Percentiles rank a stretch among this genome's conserved stretches.
phyloP scores from a whole-genome alignment of 805 yeast species.

The Lachancea sp. region DNA sequence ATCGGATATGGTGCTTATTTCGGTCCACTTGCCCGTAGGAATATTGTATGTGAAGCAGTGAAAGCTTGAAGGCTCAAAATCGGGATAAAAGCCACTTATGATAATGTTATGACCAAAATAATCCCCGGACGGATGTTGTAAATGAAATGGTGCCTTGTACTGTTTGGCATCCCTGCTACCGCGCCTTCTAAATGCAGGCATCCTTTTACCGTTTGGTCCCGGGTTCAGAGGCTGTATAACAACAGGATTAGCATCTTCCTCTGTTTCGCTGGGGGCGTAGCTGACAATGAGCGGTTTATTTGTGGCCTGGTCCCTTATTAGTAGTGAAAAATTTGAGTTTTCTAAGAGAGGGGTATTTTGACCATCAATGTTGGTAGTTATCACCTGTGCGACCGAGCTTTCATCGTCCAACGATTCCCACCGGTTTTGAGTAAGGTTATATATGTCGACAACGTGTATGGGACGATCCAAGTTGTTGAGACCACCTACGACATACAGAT shows the following conservation, averaged over 20 bases:
- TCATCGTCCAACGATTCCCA: constrained; percentile 26
- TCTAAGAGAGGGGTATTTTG: constrained; percentile 13
- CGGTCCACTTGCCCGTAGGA: constrained; percentile 48
- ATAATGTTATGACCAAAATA: constrained; percentile 61
- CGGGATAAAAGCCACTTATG: constrained; percentile 51
- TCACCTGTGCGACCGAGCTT: constrained; percentile 9
- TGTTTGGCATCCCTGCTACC: constrained; percentile 21
- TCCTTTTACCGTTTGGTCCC: constrained; percentile 29
- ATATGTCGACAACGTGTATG: constrained; percentile 27
- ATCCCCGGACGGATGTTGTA: constrained; percentile 54
- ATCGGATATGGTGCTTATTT: constrained; percentile 48
- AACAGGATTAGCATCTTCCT: constrained; percentile 23
- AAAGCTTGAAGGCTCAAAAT: constrained; percentile 27
- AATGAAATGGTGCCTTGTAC: constrained; percentile 24
- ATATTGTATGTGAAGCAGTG: constrained; percentile 30
- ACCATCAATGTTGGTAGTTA: constrained; percentile 21
- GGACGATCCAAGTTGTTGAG: constrained; percentile 29
- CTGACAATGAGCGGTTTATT: constrained; percentile 25
- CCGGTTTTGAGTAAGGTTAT: constrained; percentile 22
- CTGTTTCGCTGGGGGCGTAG: constrained; percentile 15
- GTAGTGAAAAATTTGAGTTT: constrained; percentile 22
- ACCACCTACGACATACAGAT: constrained; percentile 31
- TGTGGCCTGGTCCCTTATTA: constrained; percentile 26
- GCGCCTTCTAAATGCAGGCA: constrained; percentile 20
- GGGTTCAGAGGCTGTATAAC: constrained; percentile 32